These are phyloP conservation scores for Salix udensis DNA, from an alignment of 345 rosid genomes.

Conservation along the genomic window DNA sequence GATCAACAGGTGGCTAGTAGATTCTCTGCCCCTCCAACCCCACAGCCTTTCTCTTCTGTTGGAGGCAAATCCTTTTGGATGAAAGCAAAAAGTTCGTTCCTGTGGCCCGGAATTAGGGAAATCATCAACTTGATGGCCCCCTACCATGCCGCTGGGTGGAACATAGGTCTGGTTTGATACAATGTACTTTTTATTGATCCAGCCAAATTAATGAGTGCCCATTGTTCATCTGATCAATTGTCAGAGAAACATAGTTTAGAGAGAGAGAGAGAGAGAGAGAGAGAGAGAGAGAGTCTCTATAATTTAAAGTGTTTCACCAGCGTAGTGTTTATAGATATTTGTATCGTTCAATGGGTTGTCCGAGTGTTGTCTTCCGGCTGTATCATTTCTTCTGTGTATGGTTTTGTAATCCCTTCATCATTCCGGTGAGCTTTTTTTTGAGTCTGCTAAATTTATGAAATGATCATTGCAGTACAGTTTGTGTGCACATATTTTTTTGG, in stretches of 20 bases:
- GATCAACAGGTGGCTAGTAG: constrained; percentile 45
- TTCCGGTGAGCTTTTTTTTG: constrained; percentile 16
- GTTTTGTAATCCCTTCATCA: constrained; percentile 2
- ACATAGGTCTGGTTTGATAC: constrained; percentile 26
- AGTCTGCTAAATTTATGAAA: constrained; percentile 19
- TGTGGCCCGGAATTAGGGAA: constrained; percentile 2
- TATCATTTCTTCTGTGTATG: constrained; percentile 18
- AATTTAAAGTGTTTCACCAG: not conserved
- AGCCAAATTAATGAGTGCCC: constrained; percentile 10
- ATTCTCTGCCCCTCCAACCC: constrained; percentile 36
- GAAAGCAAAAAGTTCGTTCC: constrained; percentile 14
- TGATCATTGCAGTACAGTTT: constrained; percentile 2
- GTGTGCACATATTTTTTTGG: constrained; percentile 12
- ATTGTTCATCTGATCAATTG: constrained; percentile 13
- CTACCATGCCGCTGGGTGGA: constrained; percentile 19
- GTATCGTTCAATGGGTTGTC: constrained; percentile 15
- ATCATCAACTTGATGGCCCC: constrained; percentile 46
- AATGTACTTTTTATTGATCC: constrained; percentile 11
- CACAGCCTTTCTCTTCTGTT: constrained; percentile 42
- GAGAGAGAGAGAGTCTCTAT: not conserved
- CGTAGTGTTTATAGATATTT: constrained; percentile 7
- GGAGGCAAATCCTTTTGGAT: constrained; percentile 77
- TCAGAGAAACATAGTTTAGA: constrained; percentile 6
- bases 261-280: too few relatives aligned
- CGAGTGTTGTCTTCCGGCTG: constrained; percentile 15